Base-by-base conservation (phyloP, 208 protist genomes). In the Kentomonas sorsogonicus region DNA sequence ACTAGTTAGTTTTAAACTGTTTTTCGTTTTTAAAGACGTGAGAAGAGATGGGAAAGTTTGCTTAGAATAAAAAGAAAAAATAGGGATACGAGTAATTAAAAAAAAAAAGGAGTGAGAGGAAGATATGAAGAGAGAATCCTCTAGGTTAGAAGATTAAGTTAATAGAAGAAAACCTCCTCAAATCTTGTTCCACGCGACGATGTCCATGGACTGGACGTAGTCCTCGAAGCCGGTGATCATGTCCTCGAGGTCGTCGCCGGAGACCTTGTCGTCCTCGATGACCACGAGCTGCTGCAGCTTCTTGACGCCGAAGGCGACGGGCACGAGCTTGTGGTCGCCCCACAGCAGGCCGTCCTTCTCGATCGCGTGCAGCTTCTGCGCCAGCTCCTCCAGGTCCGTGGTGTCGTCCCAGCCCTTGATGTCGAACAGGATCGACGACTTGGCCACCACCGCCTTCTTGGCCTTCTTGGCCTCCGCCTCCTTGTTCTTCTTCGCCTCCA, bases 151-250 rank as follows among this genome's bases (percentile, higher is more conserved):
- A 44, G 23, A 33, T 15, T n/a, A n/a, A n/a, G 25, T 11, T 22
- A n/a, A 29, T 13, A 51, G 5, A 16, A 16, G 3, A 0, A 38
- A 5, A 2, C 29, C 23, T 30, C 11, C 34, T 96, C 95, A 98
- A 45, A 98, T 82, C 77, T 98, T 98, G 77, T 97, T 97, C 91
- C 95, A 97, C 50, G 94, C 88, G 33, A 91, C 89, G 71, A 98
- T 93, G 70, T 98, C 94, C 67, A 97, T 87, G 52, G 83, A 95
- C 84, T 98, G 96, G 30, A 97, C 94, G 56, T 96, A 78, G 36
- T 98, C 91, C 77, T 97, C 93, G 56, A 97, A 91, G 45, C 58
- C 72, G 62, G 78, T 82, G 75, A 98, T 96, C 67, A 90, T 53
- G 23, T 98, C 94, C 74, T 97, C 86, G 53, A 98, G 69, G 53